Evolutionary conservation across 805 yeast species (phyloP), one percentile per base, ranked within the genome.

Genomic region (Ogataea paradorogensis): DNA sequence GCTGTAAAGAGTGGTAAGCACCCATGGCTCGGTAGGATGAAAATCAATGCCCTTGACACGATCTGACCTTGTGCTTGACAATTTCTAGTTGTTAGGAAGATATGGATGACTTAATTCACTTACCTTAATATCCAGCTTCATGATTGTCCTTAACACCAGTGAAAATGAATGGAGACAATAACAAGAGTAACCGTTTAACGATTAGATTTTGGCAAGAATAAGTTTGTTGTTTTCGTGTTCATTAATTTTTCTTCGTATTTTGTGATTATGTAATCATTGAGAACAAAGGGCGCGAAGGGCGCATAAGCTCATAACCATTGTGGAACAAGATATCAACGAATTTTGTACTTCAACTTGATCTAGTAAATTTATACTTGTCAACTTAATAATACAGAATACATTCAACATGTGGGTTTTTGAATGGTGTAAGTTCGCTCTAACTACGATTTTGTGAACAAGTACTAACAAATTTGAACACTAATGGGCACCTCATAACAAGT

Each of bases 1-100:
- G 35, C 90, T 84, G 66, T 86, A 89, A 43, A 87, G 71, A n/a
- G 96, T 88, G 38, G 91, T 82, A 56, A 89, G 71, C 37, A 89
- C 80, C 98, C 98, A 91, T 38, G 99, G 98, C 64, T 93, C 99
- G 15, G 90, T 73, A 16, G 99, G 99, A 63, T 93, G 99, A 73
- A 93, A 85, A 66, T 93, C 99, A 59, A 93, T 84, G 35, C 96
- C 97, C 66, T 93, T 93, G 61, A 93, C 97, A 63, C 99, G 82
- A 63, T 90, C 97, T 27, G 97, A 83, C 56, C 96, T 86, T 47
- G 93, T 79, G 52, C 88, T 83, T 66, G 90, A 86, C 55, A 82
- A 82, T 71, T 85, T 87, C 76, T 83, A 59, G 5, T 5, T 5
- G 33, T 30, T 30, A 30, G 16, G 16, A 9, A 3, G 18, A 15